Evolutionary conservation across 441 rosid genomes (phyloP).

Genomic region (Adansonia madagascariensis): DNA sequence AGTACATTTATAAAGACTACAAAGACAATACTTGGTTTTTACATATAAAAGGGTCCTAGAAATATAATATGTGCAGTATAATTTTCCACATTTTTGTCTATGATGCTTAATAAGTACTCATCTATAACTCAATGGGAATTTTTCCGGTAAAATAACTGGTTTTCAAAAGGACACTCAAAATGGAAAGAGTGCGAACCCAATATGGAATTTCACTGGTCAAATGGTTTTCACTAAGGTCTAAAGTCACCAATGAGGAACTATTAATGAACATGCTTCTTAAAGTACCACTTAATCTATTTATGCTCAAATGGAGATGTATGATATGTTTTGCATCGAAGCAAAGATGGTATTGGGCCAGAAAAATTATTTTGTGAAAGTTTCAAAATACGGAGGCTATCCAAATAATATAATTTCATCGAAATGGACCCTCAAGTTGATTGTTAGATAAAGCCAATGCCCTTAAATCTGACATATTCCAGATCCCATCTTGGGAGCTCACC

Average conservation of each 20-base stretch:
- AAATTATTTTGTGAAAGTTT: not conserved
- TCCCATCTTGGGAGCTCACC: not conserved
- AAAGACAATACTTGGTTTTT: too few species aligned
- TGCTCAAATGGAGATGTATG: not conserved
- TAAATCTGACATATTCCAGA: not conserved
- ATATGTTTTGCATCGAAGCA: not conserved
- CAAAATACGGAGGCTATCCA: not conserved
- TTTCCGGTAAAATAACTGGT: not conserved
- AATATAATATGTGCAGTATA: too few species aligned
- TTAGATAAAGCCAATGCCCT: not conserved
- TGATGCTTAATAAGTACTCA: not conserved
- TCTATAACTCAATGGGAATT: not conserved
- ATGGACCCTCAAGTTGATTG: conserved; percentile 15
- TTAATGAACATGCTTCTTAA: not conserved
- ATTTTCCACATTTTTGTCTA: not conserved
- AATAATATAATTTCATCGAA: not conserved
- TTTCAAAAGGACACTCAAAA: not conserved
- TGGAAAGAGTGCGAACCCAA: not conserved
- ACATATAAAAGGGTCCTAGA: too few species aligned
- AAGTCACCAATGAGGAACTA: not conserved
- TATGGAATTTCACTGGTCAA: not conserved
- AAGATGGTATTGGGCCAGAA: not conserved
- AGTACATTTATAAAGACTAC: too few species aligned
- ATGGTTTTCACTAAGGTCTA: not conserved
- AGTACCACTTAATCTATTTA: not conserved